phyloP scores from a whole-genome alignment of 1,139 yeast species.

The Blastobotrys capitulatus region DNA sequence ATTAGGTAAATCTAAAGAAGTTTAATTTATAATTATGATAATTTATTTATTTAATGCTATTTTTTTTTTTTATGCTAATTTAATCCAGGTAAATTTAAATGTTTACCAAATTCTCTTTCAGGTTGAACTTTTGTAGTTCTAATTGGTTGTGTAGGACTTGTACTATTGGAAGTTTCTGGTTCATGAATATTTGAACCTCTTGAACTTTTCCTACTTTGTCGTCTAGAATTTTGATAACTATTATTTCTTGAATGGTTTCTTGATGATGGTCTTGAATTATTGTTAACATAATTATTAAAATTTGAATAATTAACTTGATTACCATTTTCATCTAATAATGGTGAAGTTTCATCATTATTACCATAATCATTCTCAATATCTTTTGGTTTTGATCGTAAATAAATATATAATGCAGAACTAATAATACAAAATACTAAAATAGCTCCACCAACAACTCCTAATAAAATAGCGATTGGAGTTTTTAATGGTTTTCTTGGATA shows the following conservation, averaged over 20 bases:
- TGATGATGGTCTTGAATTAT: background rate
- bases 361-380: background rate
- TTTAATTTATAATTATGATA: background rate
- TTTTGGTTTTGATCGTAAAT: conserved; percentile 1
- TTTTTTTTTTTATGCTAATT: background rate
- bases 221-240: background rate
- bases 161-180: background rate
- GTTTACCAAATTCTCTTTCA: conserved; percentile 28
- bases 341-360: background rate
- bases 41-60: background rate
- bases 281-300: background rate
- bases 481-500: conserved; percentile 28
- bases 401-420: conserved; percentile 7
- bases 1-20: conserved; percentile 14
- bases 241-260: background rate
- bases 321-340: background rate
- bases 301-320: background rate
- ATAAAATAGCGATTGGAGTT: conserved; percentile 32
- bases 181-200: background rate
- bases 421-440: conserved; percentile 27
- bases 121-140: conserved; percentile 25
- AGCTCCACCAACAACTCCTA: conserved; percentile 35
- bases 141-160: conserved; percentile 19
- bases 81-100: conserved; percentile 22
- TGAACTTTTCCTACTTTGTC: background rate